Conservation (phyloP, 345 rosid species). For the Toxicodendron radicans region DNA sequence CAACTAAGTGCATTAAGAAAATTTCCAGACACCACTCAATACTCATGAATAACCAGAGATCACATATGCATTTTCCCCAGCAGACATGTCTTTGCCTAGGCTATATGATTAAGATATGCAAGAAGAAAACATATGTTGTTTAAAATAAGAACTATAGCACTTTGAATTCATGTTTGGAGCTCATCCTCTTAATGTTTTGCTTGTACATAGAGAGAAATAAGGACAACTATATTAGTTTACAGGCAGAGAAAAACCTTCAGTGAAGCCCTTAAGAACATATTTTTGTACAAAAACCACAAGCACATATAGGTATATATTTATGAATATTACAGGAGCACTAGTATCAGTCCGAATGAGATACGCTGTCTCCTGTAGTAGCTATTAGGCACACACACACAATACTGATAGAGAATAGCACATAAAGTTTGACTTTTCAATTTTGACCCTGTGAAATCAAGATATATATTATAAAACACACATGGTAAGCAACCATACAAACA, state of each 20-base stretch:
- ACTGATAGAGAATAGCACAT: background rate
- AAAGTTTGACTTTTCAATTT: background rate
- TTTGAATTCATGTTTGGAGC: background rate
- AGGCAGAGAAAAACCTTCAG: background rate
- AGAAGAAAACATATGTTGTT: background rate
- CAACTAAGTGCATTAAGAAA: background rate
- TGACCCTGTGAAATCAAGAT: constrained; percentile 20
- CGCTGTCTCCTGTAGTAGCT: background rate
- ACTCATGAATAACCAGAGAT: background rate
- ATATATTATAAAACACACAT: constrained; percentile 4
- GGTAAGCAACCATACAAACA: constrained; percentile 8
- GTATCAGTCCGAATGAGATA: background rate
- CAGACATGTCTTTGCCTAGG: background rate
- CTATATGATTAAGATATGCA: background rate
- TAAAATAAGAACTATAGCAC: background rate
- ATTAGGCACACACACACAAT: background rate
- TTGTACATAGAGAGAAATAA: background rate
- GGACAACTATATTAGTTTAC: background rate
- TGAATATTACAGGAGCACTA: background rate
- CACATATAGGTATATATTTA: background rate
- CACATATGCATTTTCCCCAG: background rate
- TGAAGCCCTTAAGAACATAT: background rate
- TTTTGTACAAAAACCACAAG: background rate
- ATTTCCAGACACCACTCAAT: background rate
- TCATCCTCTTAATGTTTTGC: background rate